These are phyloP conservation scores for Metschnikowia sp. DNA, from an alignment of 805 yeast genomes.

Conservation along the genomic window DNA sequence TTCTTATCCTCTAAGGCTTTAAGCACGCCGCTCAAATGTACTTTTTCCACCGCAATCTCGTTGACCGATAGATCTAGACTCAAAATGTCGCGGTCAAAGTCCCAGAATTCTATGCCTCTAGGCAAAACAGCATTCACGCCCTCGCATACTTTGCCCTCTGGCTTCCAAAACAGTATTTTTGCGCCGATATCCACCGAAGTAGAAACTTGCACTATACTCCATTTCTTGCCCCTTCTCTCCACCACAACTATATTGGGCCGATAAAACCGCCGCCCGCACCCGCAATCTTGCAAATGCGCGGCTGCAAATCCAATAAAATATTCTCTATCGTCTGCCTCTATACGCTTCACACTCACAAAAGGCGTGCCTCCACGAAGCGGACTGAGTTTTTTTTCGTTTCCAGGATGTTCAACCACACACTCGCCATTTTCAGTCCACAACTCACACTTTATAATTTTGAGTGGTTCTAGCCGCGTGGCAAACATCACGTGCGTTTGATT, in stretches of 20 bases:
- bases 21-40: slow-evolving; percentile 33
- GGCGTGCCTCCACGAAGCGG: slow-evolving; percentile 23
- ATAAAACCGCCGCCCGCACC: slow-evolving; percentile 43
- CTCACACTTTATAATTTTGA: slow-evolving; percentile 28
- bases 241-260: slow-evolving; percentile 42
- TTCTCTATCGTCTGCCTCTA: slow-evolving; percentile 23
- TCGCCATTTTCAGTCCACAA: slow-evolving; percentile 19
- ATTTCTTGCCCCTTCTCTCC: slow-evolving; percentile 23
- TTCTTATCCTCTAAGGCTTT: slow-evolving; percentile 11
- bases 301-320: slow-evolving; percentile 47
- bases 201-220: slow-evolving; percentile 24
- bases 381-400: slow-evolving; percentile 13
- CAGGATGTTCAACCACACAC: slow-evolving; percentile 16
- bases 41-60: slow-evolving; percentile 32
- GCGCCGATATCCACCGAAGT: slow-evolving; percentile 31
- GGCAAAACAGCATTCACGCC: slow-evolving; percentile 43
- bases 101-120: slow-evolving; percentile 45
- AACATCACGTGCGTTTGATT: slow-evolving; percentile 28
- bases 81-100: slow-evolving; percentile 22
- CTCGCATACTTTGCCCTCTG: slow-evolving; percentile 24
- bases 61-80: slow-evolving; percentile 34
- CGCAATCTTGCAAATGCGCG: slow-evolving; percentile 40
- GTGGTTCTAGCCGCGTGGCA: slow-evolving; percentile 30
- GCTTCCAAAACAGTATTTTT: slow-evolving; percentile 27
- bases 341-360: slow-evolving; percentile 10